Percentiles rank a stretch among this genome's conserved stretches.
Evolutionary conservation across 495 filamentous ascomycete species (phyloP).

Genomic region (Chlorociboria aeruginascens): DNA sequence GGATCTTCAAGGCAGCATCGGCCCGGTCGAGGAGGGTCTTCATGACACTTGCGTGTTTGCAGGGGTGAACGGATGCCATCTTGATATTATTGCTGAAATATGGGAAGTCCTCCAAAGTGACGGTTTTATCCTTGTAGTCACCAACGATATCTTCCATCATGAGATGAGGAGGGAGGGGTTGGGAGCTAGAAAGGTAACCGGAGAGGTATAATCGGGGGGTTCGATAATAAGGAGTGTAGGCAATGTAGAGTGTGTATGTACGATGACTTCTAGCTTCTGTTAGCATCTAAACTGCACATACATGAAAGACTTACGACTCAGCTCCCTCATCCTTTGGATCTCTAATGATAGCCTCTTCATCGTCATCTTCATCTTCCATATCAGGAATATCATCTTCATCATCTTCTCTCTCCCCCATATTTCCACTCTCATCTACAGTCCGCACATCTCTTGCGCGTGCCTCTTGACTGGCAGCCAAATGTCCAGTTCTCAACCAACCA

Average conservation of each 20-base stretch:
- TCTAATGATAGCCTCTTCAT: constrained; percentile 92
- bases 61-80: constrained; percentile 92
- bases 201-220: constrained; percentile 93
- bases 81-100: constrained; percentile 76
- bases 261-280: constrained; percentile 71
- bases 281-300: background rate
- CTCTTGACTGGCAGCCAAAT: constrained; percentile 56
- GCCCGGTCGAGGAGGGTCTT: constrained; percentile 93
- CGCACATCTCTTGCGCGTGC: constrained; percentile 67
- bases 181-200: constrained; percentile 70
- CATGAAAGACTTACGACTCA: constrained; percentile 48
- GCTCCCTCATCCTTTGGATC: constrained; percentile 50
- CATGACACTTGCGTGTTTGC: constrained; percentile 92
- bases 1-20: constrained; percentile 82
- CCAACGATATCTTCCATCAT: constrained; percentile 99
- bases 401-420: constrained; percentile 65
- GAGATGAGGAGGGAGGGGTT: constrained; percentile 71
- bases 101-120: constrained; percentile 95
- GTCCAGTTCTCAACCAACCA: constrained; percentile 85
- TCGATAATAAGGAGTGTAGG: constrained; percentile 91
- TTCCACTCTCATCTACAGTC: constrained; percentile 71
- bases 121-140: constrained; percentile 99
- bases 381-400: constrained; percentile 87
- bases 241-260: constrained; percentile 96
- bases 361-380: constrained; percentile 96